Evolutionary conservation across 2,329 filamentous ascomycete species (phyloP), one percentile per base, ranked within the genome.

Genomic region (Phyllosticta citrichinensis): DNA sequence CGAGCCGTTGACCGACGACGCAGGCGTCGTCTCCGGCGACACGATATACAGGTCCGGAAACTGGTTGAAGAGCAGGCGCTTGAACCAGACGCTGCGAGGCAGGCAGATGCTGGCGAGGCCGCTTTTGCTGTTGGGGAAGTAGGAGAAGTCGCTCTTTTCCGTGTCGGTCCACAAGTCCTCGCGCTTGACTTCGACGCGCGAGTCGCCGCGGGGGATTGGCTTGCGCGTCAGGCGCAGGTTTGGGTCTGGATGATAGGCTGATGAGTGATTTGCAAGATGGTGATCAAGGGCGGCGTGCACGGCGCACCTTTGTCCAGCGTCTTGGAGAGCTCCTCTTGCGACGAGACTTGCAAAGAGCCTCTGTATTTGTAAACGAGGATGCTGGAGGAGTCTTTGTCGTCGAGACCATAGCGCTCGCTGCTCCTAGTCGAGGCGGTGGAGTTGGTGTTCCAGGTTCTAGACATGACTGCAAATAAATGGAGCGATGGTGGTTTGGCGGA

Each of bases 1-100:
- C n/a, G 71, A 73, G 62, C 63, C 72, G 62, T 74, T 70, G 33
- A 74, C 73, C 51, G 72, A 75, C 50, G 66, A 73, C 33, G 68
- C 68, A 27, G 67, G 66, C 17, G 69, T 69, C 56, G 68, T 68
- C 52, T 77, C 74, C 19, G 75, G 72, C 56, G 73, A 77, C 19
- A 80, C 75, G 63, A 80, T 79, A 67, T 77, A 80, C n/a, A 80
- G 71, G 40, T 79, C 74, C 24, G 77, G 72, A 63, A 74, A 80
- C 61, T 72, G 74, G 61, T 77, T 75, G 61, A 78, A 69, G 17
- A 80, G 66, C 64, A 79, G 68, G 50, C 76, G 72, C 62, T 76
- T 77, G 73, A 76, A 77, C 65, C 77, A 79, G 10, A 76, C 75
- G 30, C 67, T 66, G 11, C 70, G 72, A 5, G 77, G 77, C 22